A percentile compares a stretch with the other conserved stretches of the same genome.
Conservation (phyloP, 2,329 filamentous ascomycete genomes). For the Nigrospora osmanthi region DNA sequence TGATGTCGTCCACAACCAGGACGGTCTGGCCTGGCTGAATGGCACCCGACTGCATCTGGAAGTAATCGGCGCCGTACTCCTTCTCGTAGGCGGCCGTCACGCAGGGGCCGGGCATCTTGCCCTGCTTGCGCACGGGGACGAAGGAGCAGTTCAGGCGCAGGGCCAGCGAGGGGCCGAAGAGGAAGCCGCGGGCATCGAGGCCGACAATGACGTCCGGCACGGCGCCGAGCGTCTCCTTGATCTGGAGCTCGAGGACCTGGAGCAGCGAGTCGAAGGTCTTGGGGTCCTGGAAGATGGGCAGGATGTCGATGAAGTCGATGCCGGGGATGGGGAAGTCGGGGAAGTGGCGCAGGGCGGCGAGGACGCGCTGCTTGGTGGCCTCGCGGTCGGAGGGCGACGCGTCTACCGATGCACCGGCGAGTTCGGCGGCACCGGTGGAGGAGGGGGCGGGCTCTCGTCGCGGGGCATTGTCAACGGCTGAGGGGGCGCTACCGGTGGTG, state of each 20-base stretch:
- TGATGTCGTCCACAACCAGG: conserved; percentile 93
- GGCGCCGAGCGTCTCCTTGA: conserved; percentile 53
- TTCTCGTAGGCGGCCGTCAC: conserved; percentile 84
- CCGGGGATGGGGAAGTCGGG: conserved; percentile 87
- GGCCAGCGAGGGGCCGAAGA: conserved; percentile 87
- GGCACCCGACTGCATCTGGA: conserved; percentile 88
- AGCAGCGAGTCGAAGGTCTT: conserved; percentile 68
- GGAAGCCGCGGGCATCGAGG: conserved; percentile 87
- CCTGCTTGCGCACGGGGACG: conserved; percentile 88
- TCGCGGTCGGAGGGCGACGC: conserved; percentile 16
- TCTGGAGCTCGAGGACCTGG: conserved; percentile 77
- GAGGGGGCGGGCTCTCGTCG: conserved; percentile 55
- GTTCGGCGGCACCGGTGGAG: conserved; percentile 55
- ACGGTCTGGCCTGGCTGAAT: conserved; percentile 84
- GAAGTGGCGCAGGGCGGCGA: conserved; percentile 71
- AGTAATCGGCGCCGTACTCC: conserved; percentile 92
- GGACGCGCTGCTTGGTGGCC: conserved; percentile 39
- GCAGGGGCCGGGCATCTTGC: conserved; percentile 88
- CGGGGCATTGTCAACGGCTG: conserved; percentile 46
- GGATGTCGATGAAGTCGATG: conserved; percentile 96
- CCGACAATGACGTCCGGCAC: conserved; percentile 88
- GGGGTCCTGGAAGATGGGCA: conserved; percentile 84
- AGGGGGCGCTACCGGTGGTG: conserved; percentile 23
- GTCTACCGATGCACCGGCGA: conserved; percentile 60
- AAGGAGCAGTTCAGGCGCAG: conserved; percentile 77